Conservation (phyloP, 2,329 filamentous ascomycete genomes). For the Leptographium lundbergii region DNA sequence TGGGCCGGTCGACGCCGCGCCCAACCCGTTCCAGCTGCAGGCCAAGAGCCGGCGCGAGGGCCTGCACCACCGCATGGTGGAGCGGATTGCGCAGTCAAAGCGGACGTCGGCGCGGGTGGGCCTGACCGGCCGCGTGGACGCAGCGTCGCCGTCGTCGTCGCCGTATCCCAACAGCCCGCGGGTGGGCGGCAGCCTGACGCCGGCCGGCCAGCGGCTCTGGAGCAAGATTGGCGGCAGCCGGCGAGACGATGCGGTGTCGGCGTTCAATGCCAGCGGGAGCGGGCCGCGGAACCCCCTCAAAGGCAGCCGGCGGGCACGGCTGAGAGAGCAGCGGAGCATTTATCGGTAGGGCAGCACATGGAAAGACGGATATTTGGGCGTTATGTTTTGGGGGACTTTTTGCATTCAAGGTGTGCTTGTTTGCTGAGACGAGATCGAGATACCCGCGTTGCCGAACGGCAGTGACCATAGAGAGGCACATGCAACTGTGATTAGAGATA, state of each 20-base stretch:
- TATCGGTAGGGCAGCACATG: not conserved
- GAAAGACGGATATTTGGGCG: not conserved
- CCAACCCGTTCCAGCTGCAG: slow-evolving; percentile 70
- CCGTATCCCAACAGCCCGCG: slow-evolving; percentile 56
- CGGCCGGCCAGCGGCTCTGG: slow-evolving; percentile 59
- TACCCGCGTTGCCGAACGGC: not conserved
- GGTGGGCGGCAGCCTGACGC: slow-evolving; percentile 48
- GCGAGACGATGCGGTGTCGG: slow-evolving; percentile 9
- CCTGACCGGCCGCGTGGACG: slow-evolving; percentile 44
- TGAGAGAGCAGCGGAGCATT: slow-evolving; percentile 5
- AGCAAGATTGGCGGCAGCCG: slow-evolving; percentile 41
- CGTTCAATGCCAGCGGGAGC: slow-evolving; percentile 5
- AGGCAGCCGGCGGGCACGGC: slow-evolving; percentile 9
- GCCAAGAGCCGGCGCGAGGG: slow-evolving; percentile 66
- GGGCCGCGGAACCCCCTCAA: not conserved
- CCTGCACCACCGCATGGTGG: slow-evolving; percentile 77
- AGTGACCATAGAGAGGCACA: no score
- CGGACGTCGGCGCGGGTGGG: slow-evolving; percentile 46
- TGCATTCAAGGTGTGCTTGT: no score
- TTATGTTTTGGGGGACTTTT: no score
- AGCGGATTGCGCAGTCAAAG: slow-evolving; percentile 63
- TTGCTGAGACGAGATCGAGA: not conserved
- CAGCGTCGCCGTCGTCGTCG: slow-evolving; percentile 26
- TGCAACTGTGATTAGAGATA: no score
- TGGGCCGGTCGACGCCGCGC: slow-evolving; percentile 46